These are phyloP conservation scores for Penicillium sp. DNA, from an alignment of 2,329 filamentous ascomycete genomes.

Conservation along the genomic window DNA sequence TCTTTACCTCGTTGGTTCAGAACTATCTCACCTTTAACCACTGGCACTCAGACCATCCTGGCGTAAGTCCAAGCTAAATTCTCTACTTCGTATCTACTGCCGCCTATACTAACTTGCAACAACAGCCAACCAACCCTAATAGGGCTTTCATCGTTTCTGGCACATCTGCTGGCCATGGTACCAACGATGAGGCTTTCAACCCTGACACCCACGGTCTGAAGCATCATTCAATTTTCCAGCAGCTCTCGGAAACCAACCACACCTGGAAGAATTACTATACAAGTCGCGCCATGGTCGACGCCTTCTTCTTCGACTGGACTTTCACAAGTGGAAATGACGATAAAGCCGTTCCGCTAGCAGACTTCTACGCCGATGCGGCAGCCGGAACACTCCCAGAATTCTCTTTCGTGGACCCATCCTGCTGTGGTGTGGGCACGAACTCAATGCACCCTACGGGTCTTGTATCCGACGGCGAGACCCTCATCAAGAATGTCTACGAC, in stretches of 20 bases:
- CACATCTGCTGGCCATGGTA: constrained; percentile 34
- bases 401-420: constrained; percentile 40
- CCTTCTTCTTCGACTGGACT: constrained; percentile 37
- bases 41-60: constrained; percentile 45
- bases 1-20: constrained; percentile 41
- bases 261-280: constrained; percentile 39
- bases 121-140: constrained; percentile 46
- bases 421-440: constrained; percentile 38
- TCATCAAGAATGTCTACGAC: constrained; percentile 40
- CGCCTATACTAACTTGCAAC: constrained; percentile 1
- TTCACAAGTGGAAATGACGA: constrained; percentile 26
- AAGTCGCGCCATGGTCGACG: constrained; percentile 27
- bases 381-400: constrained; percentile 34
- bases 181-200: constrained; percentile 31
- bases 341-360: constrained; percentile 30
- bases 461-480: constrained; percentile 36
- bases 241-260: constrained; percentile 32
- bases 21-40: constrained; percentile 46
- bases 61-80: constrained; percentile 33
- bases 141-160: constrained; percentile 33
- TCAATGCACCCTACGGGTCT: constrained; percentile 37
- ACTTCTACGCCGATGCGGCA: constrained; percentile 36
- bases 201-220: constrained; percentile 23
- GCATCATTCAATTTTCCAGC: constrained; percentile 42
- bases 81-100: background rate